Evolutionary conservation across 2,329 filamentous ascomycete species (phyloP).

Genomic region (Rachicladosporium sp.): DNA sequence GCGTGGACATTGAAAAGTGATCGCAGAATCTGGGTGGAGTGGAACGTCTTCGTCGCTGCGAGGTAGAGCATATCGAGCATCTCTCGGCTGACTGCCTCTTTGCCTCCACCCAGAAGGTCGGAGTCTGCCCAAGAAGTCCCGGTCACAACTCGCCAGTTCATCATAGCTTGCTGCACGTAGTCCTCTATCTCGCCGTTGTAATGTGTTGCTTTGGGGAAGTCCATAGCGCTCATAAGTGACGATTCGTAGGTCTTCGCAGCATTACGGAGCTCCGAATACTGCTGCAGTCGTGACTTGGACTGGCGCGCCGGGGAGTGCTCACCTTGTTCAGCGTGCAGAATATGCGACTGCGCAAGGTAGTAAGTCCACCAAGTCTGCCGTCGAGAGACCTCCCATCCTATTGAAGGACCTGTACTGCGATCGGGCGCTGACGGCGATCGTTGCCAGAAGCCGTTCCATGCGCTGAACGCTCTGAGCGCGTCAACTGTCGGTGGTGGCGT

Average conservation of each 20-base stretch:
- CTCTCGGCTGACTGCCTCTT: conserved; percentile 59
- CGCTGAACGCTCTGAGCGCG: conserved; percentile 31
- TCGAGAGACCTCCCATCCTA: conserved; percentile 18
- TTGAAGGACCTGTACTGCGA: conserved; percentile 13
- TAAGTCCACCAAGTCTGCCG: conserved; percentile 74
- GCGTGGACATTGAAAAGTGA: conserved; percentile 81
- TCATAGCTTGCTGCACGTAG: conserved; percentile 67
- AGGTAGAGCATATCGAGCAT: conserved; percentile 80
- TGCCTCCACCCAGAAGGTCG: conserved; percentile 71
- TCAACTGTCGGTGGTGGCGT: conserved; percentile 10
- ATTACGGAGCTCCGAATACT: conserved; percentile 64
- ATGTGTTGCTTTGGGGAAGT: conserved; percentile 75
- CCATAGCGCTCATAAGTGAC: conserved; percentile 62
- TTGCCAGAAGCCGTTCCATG: conserved; percentile 60
- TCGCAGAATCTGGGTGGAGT: conserved; percentile 79
- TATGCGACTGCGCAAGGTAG: conserved; percentile 62
- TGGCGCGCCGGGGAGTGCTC: conserved; percentile 10
- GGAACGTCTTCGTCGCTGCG: conserved; percentile 84
- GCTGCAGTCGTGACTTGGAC: conserved; percentile 18
- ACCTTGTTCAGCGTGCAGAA: conserved; percentile 44
- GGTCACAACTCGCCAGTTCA: conserved; percentile 75
- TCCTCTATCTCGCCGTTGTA: conserved; percentile 66
- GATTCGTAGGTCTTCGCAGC: conserved; percentile 71
- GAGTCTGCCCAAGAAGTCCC: conserved; percentile 68
- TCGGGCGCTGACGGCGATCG: conserved; percentile 15